phyloP scores from a whole-genome alignment of 371 early-diverging fungal species.

The Haplosporangium sp. region DNA sequence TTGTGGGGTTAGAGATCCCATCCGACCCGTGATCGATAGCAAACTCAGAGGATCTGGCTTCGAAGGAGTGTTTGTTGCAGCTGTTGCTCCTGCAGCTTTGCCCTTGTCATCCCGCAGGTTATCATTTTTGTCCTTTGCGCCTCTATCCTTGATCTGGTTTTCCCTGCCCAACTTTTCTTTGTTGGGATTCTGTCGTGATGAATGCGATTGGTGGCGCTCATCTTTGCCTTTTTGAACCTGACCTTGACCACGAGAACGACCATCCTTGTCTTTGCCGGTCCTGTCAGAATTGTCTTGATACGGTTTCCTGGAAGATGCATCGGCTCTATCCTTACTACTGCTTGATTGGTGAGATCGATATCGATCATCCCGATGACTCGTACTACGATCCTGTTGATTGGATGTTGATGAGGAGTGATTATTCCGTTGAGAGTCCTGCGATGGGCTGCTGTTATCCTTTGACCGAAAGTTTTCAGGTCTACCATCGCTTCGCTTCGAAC shows the following conservation, averaged over 20 bases:
- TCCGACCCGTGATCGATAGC: conserved; percentile 45
- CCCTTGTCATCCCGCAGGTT: neutral
- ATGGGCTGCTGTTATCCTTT: conserved; percentile 1
- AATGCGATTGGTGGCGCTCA: conserved; percentile 15
- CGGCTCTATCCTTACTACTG: conserved; percentile 5
- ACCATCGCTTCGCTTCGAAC: conserved; percentile 4
- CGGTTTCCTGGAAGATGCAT: conserved; percentile 4
- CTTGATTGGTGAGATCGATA: conserved; percentile 14
- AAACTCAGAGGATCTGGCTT: conserved; percentile 41
- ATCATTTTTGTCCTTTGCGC: conserved; percentile 6
- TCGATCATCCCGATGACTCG: conserved; percentile 16
- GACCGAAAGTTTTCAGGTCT: conserved; percentile 10
- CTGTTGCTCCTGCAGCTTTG: conserved; percentile 8
- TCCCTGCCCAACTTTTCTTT: conserved; percentile 3
- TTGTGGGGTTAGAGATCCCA: conserved; percentile 36
- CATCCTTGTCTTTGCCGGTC: conserved; percentile 12
- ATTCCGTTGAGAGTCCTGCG: neutral
- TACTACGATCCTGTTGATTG: conserved; percentile 18
- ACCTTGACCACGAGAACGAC: conserved; percentile 21
- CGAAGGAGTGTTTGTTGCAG: conserved; percentile 2
- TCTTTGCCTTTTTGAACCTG: conserved; percentile 23
- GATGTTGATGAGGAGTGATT: conserved; percentile 15
- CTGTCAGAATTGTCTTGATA: conserved; percentile 7
- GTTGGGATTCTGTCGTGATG: conserved; percentile 8
- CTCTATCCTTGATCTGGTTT: conserved; percentile 16